phyloP scores from a whole-genome alignment of 2,329 filamentous ascomycete species.

The Pseudocercospora crystallina region DNA sequence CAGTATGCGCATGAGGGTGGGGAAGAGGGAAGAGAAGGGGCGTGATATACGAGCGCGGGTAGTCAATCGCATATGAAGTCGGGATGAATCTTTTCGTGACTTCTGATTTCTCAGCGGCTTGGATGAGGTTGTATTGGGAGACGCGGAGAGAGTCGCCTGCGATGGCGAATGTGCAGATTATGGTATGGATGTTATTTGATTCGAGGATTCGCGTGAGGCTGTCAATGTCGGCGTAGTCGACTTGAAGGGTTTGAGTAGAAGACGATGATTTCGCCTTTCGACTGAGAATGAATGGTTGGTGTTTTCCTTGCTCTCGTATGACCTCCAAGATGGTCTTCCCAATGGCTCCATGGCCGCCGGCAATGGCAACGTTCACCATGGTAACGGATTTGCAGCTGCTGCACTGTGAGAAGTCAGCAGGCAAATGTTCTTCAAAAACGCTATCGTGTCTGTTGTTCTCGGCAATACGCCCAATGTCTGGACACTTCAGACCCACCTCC shows the following conservation, averaged over 20 bases:
- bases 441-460: no score
- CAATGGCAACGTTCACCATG: conserved; percentile 25
- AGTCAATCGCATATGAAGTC: conserved; percentile 5
- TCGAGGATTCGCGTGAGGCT: conserved; percentile 10
- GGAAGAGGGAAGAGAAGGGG: no score
- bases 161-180: conserved; percentile 20
- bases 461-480: no score
- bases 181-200: conserved; percentile 14
- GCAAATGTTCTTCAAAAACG: no score
- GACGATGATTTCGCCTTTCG: conserved; percentile 7
- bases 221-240: no score
- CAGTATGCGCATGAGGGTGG: no score
- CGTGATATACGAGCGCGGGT: no score
- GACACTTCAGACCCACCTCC: no score
- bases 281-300: conserved; percentile 19
- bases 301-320: conserved; percentile 11
- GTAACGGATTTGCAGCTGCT: no score
- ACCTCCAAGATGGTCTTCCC: conserved; percentile 21
- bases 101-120: conserved; percentile 9
- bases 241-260: no score
- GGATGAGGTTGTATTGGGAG: conserved; percentile 20
- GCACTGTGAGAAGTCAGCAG: no score
- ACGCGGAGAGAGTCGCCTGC: background rate
- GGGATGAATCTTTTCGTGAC: conserved; percentile 19
- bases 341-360: conserved; percentile 23